Percentiles rank a stretch among this genome's conserved stretches.
Evolutionary conservation across 1,139 yeast genomes (phyloP).

Genomic region (Sugiyamaella grinbergsii): DNA sequence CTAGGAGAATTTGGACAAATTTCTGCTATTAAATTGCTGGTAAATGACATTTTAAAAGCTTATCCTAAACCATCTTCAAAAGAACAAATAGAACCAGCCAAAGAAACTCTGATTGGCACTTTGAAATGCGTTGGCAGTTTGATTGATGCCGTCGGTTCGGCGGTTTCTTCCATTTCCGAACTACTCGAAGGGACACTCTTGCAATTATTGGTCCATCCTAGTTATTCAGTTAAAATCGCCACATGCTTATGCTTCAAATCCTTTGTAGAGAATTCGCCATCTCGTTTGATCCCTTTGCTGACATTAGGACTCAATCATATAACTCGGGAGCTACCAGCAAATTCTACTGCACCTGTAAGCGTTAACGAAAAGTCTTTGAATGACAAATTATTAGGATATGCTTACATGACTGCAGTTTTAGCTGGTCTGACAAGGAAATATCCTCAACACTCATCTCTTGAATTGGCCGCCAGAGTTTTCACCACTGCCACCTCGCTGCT

Average conservation of each 20-base stretch:
- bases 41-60: slow-evolving; percentile 36
- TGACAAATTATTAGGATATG: slow-evolving; percentile 35
- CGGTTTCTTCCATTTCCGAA: slow-evolving; percentile 36
- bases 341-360: background rate
- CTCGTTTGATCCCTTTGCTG: slow-evolving; percentile 35
- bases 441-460: slow-evolving; percentile 42
- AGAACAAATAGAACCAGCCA: slow-evolving; percentile 32
- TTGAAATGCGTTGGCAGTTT: slow-evolving; percentile 35
- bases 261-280: slow-evolving; percentile 34
- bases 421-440: slow-evolving; percentile 37
- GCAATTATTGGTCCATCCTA: slow-evolving; percentile 28
- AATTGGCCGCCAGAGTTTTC: slow-evolving; percentile 40
- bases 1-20: slow-evolving; percentile 43
- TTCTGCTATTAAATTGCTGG: slow-evolving; percentile 35
- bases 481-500: slow-evolving; percentile 42
- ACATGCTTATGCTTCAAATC: slow-evolving; percentile 32
- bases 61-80: slow-evolving; percentile 29
- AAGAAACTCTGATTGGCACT: slow-evolving; percentile 36
- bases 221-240: slow-evolving; percentile 28
- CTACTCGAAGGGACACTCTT: slow-evolving; percentile 30
- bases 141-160: slow-evolving; percentile 40
- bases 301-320: slow-evolving; percentile 33
- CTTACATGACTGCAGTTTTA: slow-evolving; percentile 36
- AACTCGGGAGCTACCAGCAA: slow-evolving; percentile 33
- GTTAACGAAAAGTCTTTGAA: slow-evolving; percentile 24